phyloP scores from a whole-genome alignment of 108 stramenopile genomes.

The Nannochloropsis granulata region DNA sequence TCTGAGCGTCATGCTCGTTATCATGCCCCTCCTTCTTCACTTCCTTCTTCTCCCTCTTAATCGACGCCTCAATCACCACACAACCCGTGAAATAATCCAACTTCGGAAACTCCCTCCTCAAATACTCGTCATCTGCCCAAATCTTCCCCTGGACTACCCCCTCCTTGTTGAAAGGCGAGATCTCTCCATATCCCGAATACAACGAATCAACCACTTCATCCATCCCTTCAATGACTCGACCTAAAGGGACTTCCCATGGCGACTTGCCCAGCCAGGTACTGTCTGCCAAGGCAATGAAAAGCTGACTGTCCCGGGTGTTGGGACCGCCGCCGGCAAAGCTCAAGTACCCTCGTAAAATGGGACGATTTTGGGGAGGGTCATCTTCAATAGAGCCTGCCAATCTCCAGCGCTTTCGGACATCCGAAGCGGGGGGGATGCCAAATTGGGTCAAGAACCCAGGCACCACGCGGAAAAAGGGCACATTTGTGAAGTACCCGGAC shows the following conservation, averaged over 20 bases:
- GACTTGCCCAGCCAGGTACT: constrained; percentile 22
- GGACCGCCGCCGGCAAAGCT: constrained; percentile 37
- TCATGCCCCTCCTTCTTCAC: background rate
- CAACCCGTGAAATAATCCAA: constrained; percentile 1
- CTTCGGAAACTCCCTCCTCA: constrained; percentile 4
- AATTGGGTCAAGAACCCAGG: constrained; percentile 21
- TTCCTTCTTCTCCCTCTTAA: background rate
- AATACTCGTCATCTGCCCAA: background rate
- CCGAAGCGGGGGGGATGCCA: constrained; percentile 5
- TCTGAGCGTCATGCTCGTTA: background rate
- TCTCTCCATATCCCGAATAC: constrained; percentile 29
- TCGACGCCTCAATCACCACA: background rate
- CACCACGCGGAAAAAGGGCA: constrained; percentile 25
- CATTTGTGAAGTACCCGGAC: constrained; percentile 16
- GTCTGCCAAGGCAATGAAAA: constrained; percentile 38
- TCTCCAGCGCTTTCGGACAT: background rate
- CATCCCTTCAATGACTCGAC: constrained; percentile 27
- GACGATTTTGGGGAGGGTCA: background rate
- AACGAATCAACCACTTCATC: constrained; percentile 4
- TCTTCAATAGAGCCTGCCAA: background rate
- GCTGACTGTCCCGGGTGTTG: constrained; percentile 23
- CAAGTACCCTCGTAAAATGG: constrained; percentile 21
- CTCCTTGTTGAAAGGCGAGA: constrained; percentile 6
- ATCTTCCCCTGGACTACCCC: constrained; percentile 22
- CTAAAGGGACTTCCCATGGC: constrained; percentile 38